Conservation (phyloP, 1,284 basidiomycete genomes). For the Trichosporon ovoides region DNA sequence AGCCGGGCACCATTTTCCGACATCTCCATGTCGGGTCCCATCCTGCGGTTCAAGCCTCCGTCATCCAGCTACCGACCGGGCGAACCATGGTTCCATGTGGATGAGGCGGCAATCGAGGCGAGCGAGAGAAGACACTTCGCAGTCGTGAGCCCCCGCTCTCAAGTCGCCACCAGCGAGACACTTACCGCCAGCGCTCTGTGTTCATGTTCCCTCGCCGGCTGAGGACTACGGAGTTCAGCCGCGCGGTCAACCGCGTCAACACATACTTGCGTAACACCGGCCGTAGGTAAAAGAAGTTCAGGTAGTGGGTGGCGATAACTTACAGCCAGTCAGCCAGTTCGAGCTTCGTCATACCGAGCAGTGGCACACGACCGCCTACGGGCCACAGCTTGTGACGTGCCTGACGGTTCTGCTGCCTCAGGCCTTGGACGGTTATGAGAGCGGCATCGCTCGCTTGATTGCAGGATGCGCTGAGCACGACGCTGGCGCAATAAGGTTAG, state of each 20-base stretch:
- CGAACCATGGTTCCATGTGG: not conserved
- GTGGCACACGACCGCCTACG: not conserved
- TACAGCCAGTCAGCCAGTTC: not conserved
- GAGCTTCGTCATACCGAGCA: not conserved
- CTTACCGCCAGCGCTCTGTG: not conserved
- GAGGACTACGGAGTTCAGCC: not conserved
- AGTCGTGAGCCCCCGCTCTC: not conserved
- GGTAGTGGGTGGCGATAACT: too few species aligned
- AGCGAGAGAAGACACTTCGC: not conserved
- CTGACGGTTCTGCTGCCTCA: not conserved
- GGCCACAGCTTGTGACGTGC: constrained; percentile 1
- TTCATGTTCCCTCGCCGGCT: constrained; percentile 4
- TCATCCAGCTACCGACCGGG: not conserved
- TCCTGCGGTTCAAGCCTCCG: not conserved
- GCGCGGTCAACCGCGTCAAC: constrained; percentile 1
- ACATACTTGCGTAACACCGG: not conserved
- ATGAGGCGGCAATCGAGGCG: not conserved
- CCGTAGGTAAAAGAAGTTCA: not conserved
- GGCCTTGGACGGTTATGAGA: not conserved
- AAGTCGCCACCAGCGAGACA: too few species aligned
- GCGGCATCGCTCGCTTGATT: constrained; percentile 1
- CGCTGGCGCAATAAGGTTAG: not conserved
- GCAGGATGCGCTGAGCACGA: not conserved
- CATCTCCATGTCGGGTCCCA: not conserved
- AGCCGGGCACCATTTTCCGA: too few species aligned